phyloP scores from a whole-genome alignment of 345 rosid genomes.

The Eucalyptus decipiens region DNA sequence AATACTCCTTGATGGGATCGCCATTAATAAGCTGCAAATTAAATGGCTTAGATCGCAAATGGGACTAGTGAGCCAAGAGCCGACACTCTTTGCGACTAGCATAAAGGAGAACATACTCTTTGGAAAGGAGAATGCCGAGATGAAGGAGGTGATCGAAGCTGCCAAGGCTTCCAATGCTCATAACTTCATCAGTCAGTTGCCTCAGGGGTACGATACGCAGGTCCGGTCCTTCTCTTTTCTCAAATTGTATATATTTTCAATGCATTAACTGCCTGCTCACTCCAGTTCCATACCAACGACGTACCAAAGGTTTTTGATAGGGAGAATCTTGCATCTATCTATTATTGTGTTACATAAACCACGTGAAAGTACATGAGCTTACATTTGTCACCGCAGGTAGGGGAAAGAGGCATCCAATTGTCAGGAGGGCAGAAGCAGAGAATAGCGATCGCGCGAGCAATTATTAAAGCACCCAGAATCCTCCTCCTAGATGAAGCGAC shows the following conservation, averaged over 20 bases:
- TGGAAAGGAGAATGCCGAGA: neutral
- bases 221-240: conserved; percentile 5
- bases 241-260: too few relatives aligned
- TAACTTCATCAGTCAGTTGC: conserved; percentile 46
- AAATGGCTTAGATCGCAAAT: too few relatives aligned
- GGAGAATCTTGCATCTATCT: too few relatives aligned
- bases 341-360: too few relatives aligned
- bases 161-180: conserved; percentile 65
- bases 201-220: conserved; percentile 63
- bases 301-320: neutral
- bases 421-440: conserved; percentile 84
- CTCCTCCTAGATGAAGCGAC: conserved; percentile 74
- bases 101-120: too few relatives aligned
- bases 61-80: too few relatives aligned
- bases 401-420: conserved; percentile 74
- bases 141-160: conserved; percentile 40
- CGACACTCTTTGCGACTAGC: too few relatives aligned
- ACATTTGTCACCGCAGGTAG: conserved; percentile 24
- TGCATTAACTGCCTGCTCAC: too few relatives aligned
- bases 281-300: neutral
- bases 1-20: too few relatives aligned
- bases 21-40: too few relatives aligned
- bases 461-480: conserved; percentile 55
- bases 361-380: neutral
- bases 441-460: conserved; percentile 62